phyloP scores from a whole-genome alignment of 257 asterid species.

The Linaria vulgaris region DNA sequence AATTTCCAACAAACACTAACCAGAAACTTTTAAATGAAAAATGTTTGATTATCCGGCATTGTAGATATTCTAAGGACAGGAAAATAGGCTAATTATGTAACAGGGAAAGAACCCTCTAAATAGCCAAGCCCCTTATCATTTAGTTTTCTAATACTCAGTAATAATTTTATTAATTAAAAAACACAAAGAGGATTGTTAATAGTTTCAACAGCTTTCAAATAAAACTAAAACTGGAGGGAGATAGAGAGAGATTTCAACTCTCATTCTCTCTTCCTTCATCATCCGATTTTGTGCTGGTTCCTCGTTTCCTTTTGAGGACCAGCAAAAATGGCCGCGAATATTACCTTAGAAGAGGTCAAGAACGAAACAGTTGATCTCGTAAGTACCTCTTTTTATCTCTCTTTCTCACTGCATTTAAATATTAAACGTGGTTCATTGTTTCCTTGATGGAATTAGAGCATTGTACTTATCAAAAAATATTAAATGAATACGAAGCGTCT shows the following conservation, averaged over 20 bases:
- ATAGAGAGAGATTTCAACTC: conserved; percentile 32
- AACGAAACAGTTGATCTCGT: conserved; percentile 69
- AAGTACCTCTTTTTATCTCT: conserved; percentile 18
- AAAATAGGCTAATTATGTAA: neutral
- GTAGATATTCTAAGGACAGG: conserved; percentile 15
- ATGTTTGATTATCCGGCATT: conserved; percentile 26
- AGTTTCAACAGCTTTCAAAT: too few relatives aligned
- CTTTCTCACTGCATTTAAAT: too few relatives aligned
- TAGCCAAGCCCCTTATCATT: neutral
- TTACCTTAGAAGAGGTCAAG: conserved; percentile 53
- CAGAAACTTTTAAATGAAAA: neutral
- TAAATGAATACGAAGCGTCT: too few relatives aligned
- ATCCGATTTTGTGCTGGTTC: neutral
- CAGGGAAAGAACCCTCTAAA: neutral
- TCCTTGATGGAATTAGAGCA: too few relatives aligned
- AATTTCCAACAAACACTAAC: neutral
- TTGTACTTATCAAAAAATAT: neutral
- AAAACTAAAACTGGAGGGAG: too few relatives aligned
- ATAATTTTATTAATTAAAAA: conserved; percentile 5
- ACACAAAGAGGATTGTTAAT: neutral
- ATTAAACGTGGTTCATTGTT: neutral
- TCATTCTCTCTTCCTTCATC: conserved; percentile 46
- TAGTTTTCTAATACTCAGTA: conserved; percentile 1
- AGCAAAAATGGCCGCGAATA: conserved; percentile 41
- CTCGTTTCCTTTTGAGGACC: conserved; percentile 2